Percentiles rank a stretch among this genome's conserved stretches.
phyloP scores from a whole-genome alignment of 805 yeast genomes.

The Zygotorulaspora danielsina region DNA sequence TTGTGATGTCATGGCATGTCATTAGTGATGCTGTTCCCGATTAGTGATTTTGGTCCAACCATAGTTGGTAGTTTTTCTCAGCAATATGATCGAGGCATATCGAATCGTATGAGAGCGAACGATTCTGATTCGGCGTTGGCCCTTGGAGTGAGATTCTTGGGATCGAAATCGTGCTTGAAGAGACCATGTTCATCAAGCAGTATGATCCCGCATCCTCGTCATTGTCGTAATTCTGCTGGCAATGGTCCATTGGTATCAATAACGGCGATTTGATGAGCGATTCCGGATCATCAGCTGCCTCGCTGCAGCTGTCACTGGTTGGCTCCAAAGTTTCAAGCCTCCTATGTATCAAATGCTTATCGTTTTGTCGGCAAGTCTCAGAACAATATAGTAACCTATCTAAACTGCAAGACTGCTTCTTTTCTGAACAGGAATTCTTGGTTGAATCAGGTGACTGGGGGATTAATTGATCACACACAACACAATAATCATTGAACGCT shows the following conservation, averaged over 20 bases:
- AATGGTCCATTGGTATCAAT: constrained; percentile 18
- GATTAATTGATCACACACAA: constrained; percentile 46
- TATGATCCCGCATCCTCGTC: constrained; percentile 9
- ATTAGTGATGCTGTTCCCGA: neutral
- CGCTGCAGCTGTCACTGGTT: constrained; percentile 3
- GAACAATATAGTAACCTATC: constrained; percentile 27
- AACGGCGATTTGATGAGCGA: constrained; percentile 24
- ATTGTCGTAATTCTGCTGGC: constrained; percentile 1
- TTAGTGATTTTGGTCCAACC: constrained; percentile 26
- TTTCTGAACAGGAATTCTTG: constrained; percentile 3
- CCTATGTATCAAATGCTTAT: constrained; percentile 8
- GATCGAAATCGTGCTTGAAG: constrained; percentile 9
- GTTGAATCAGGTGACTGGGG: constrained; percentile 12
- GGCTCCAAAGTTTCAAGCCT: constrained; percentile 8
- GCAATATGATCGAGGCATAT: constrained; percentile 25
- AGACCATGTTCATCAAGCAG: constrained; percentile 12
- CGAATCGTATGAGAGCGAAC: constrained; percentile 1
- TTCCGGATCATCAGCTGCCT: constrained; percentile 15
- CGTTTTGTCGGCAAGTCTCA: constrained; percentile 21
- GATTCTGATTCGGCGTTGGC: neutral
- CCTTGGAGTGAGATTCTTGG: constrained; percentile 6
- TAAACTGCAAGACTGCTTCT: constrained; percentile 6
- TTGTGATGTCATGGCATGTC: neutral
- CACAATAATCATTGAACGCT: constrained; percentile 52
- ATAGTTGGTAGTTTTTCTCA: constrained; percentile 32